phyloP scores from a whole-genome alignment of 129 eudicot species.

The Deinandra increscens region DNA sequence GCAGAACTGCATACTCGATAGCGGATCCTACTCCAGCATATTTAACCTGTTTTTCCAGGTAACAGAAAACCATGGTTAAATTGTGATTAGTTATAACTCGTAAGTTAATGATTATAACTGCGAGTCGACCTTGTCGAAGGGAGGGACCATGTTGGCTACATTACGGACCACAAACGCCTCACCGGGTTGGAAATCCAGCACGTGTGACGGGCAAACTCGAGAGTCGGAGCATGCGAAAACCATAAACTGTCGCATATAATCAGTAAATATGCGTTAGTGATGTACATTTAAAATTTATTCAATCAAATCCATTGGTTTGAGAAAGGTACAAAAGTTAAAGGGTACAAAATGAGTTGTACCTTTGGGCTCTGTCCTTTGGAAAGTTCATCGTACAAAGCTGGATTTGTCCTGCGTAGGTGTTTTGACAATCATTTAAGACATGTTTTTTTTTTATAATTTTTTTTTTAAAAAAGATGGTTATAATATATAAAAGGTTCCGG shows the following conservation, averaged over 20 bases:
- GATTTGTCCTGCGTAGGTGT: conserved; percentile 57
- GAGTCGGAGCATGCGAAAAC: conserved; percentile 97
- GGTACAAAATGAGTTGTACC: conserved; percentile 37
- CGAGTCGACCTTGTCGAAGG: conserved; percentile 64
- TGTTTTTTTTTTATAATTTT: neutral
- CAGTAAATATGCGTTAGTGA: neutral
- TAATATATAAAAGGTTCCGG: neutral
- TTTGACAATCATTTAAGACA: conserved; percentile 3
- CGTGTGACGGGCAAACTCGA: conserved; percentile 94
- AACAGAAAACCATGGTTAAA: neutral
- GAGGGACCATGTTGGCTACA: conserved; percentile 92
- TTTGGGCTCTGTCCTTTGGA: conserved; percentile 94
- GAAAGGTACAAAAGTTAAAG: neutral
- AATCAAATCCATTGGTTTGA: too few species aligned
- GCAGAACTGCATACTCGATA: conserved; percentile 92
- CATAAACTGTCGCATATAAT: conserved; percentile 58
- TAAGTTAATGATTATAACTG: neutral
- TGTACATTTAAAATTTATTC: too few species aligned
- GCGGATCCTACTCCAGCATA: conserved; percentile 91
- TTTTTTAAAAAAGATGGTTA: too few species aligned
- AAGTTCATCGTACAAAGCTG: conserved; percentile 75
- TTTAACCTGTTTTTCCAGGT: conserved; percentile 43
- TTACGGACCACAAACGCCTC: conserved; percentile 93
- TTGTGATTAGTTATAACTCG: conserved; percentile 7
- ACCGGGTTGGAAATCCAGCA: conserved; percentile 80